Percentiles rank a stretch among this genome's conserved stretches.
phyloP scores from a whole-genome alignment of 2,329 filamentous ascomycete genomes.

The Cladophialophora carrionii region DNA sequence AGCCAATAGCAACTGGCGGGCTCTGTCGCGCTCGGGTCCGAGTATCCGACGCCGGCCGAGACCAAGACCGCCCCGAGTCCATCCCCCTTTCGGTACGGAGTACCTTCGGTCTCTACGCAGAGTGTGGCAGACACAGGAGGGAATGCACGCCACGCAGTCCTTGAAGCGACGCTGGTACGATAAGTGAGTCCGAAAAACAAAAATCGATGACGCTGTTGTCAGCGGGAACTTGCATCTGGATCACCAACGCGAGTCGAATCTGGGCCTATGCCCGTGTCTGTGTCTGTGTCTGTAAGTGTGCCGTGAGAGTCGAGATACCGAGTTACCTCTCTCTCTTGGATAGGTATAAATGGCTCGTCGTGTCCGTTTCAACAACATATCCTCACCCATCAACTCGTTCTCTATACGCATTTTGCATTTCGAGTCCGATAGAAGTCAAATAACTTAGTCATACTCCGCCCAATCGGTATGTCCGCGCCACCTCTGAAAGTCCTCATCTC shows the following conservation, averaged over 20 bases:
- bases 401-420: no score
- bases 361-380: no score
- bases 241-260: no score
- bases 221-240: neutral
- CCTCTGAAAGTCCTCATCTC: neutral
- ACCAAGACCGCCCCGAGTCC: neutral
- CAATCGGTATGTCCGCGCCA: neutral
- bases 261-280: no score
- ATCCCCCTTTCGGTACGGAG: neutral
- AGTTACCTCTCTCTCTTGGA: no score
- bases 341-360: no score
- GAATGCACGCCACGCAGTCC: neutral
- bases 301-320: no score
- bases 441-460: neutral
- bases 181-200: neutral
- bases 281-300: no score
- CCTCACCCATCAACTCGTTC: no score
- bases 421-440: no score
- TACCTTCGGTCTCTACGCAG: neutral
- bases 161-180: neutral
- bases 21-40: neutral
- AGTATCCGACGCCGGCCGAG: neutral
- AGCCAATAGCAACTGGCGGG: neutral
- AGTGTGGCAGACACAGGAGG: no score
- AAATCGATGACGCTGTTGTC: neutral